Evolutionary conservation across 1,139 yeast species (phyloP), one percentile per base, ranked within the genome.

Genomic region (Dujonia santamariae): DNA sequence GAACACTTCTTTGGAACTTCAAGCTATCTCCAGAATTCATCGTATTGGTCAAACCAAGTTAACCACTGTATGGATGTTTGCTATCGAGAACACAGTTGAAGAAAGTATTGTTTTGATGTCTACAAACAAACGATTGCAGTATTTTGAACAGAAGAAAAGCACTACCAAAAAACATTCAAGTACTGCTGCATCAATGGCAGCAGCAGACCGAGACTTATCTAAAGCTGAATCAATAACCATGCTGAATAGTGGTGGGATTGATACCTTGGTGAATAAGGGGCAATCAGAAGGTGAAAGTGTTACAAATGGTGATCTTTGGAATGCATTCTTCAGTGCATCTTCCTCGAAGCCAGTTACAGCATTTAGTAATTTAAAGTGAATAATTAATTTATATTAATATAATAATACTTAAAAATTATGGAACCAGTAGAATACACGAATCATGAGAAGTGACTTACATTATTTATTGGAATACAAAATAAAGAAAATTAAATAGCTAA

Each of bases 11-110:
- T 67, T 88, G 34, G 97, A 92, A 49, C 56, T 85, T 16, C 98
- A 92, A 51, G 97, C 97, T 0, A 83, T 90, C 37, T 85, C 95
- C 29, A 73, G 98, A 45, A 80, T 92, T 30, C 96, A 90, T 53
- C 65, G 98, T 42, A 90, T 92, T 51, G 98, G 98, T 0, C 98
- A 92, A 54, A 75, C 71, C 3, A 65, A 69, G 27, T 77, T 75
- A 13, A 92, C 97, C 0, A 83, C 80, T 2, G 95, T 92, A 2
- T 90, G 97, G 96, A 81, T 85, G 75, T 87, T 90, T 62, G 80
- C 85, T 21, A 83, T 88, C 37, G 78, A 75, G 39, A 80, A 83
- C 30, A 80, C 96, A 0, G 94, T 92, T n/a, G 98, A 92, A 56
- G 96, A 90, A 53, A 80, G 85, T 35, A 85, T 92, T 36, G 75